Percentiles rank a stretch among this genome's conserved stretches.
Evolutionary conservation across 2,329 filamentous ascomycete genomes (phyloP).

Genomic region (Trichoderma pleuroti): DNA sequence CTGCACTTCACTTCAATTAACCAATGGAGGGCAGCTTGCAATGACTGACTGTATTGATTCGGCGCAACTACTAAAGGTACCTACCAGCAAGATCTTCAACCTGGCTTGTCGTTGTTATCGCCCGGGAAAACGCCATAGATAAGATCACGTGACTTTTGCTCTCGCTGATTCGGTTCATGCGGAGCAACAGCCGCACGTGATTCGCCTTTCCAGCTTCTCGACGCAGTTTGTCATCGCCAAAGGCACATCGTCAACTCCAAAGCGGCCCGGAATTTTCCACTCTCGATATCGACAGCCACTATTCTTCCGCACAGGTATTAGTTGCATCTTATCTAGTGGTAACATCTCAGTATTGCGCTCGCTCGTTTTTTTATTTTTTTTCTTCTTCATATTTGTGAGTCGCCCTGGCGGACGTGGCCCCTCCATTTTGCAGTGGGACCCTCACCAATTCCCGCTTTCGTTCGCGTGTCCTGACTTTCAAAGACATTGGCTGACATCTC

Average conservation of each 20-base stretch:
- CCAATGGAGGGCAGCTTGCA: background rate
- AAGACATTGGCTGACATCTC: slow-evolving; percentile 25
- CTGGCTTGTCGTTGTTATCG: background rate
- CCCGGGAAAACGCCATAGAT: background rate
- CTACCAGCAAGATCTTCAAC: too few species aligned
- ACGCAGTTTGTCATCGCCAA: slow-evolving; percentile 25
- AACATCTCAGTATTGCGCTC: slow-evolving; percentile 32
- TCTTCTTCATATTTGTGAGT: slow-evolving; percentile 32
- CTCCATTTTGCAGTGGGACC: slow-evolving; percentile 18
- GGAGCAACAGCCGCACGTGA: slow-evolving; percentile 18
- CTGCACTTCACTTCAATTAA: background rate
- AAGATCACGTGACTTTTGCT: slow-evolving; percentile 12
- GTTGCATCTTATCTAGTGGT: slow-evolving; percentile 37
- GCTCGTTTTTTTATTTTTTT: slow-evolving; percentile 31
- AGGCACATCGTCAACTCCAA: slow-evolving; percentile 18
- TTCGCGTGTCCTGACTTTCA: slow-evolving; percentile 26
- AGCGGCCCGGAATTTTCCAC: slow-evolving; percentile 21
- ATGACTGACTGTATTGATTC: background rate
- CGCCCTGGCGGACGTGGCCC: slow-evolving; percentile 21
- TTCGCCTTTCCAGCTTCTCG: slow-evolving; percentile 15
- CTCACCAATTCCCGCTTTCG: slow-evolving; percentile 18
- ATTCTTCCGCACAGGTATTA: slow-evolving; percentile 38
- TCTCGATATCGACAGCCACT: slow-evolving; percentile 36
- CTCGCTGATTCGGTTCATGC: slow-evolving; percentile 13
- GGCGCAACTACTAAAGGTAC: too few species aligned